Evolutionary conservation across 768 basidiomycete genomes (phyloP).

Genomic region (Tulasnella sp.): DNA sequence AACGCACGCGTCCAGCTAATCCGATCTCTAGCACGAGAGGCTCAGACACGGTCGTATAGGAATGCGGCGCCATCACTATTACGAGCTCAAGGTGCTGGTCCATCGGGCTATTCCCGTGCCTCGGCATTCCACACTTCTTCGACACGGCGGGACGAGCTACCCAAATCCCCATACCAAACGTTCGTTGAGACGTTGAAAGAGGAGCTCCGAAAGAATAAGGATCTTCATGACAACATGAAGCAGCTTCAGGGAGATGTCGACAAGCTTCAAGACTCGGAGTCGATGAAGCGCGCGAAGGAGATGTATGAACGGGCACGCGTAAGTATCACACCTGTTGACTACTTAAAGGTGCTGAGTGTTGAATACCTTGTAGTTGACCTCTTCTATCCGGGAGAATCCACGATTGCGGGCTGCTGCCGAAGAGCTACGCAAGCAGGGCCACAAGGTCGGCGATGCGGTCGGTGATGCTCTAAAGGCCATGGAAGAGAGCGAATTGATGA

Average conservation of each 20-base stretch:
- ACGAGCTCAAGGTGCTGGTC: not conserved
- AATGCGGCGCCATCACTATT: not conserved
- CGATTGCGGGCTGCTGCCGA: slow-evolving; percentile 82
- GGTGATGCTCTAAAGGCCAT: slow-evolving; percentile 80
- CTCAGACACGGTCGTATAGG: not conserved
- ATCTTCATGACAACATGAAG: slow-evolving; percentile 92
- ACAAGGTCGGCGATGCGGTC: slow-evolving; percentile 90
- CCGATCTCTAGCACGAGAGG: not conserved
- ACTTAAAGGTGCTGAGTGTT: slow-evolving; percentile 13
- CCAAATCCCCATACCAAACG: slow-evolving; percentile 89
- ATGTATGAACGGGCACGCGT: slow-evolving; percentile 93
- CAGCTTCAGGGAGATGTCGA: slow-evolving; percentile 96
- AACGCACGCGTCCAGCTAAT: slow-evolving; percentile 3
- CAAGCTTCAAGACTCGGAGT: slow-evolving; percentile 92
- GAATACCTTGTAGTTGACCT: slow-evolving; percentile 51
- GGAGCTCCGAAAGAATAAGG: slow-evolving; percentile 85
- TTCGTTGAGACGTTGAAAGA: slow-evolving; percentile 91
- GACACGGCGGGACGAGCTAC: slow-evolving; percentile 46
- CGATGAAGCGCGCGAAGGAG: slow-evolving; percentile 82
- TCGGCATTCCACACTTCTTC: slow-evolving; percentile 39
- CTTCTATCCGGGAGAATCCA: slow-evolving; percentile 94
- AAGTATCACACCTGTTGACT: slow-evolving; percentile 23
- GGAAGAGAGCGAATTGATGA: slow-evolving; percentile 90
- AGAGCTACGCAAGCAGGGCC: slow-evolving; percentile 77
- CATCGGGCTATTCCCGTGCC: not conserved